Conservation (phyloP, 768 basidiomycete genomes). For the Suillus occidentalis region DNA sequence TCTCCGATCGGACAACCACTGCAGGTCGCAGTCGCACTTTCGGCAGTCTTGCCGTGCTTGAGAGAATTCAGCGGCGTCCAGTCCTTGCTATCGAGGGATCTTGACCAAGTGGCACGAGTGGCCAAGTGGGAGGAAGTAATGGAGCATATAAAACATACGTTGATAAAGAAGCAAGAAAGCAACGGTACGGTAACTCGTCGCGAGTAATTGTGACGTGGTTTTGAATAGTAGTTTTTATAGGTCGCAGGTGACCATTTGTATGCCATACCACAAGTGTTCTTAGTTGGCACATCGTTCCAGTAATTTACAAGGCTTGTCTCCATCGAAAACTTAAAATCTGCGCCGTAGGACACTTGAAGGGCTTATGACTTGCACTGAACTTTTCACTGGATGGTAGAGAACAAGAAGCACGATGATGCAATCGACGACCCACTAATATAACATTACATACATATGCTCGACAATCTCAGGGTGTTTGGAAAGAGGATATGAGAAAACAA, state of each 20-base stretch:
- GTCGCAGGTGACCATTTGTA: not conserved
- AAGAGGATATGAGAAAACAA: slow-evolving; percentile 4
- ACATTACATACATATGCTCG: slow-evolving; percentile 20
- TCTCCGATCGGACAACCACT: not conserved
- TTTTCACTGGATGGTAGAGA: not conserved
- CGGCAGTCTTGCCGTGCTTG: not conserved
- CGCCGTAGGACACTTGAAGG: not conserved
- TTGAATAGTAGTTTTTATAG: not conserved
- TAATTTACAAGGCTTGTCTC: not conserved
- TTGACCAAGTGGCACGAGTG: not conserved
- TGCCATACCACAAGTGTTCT: not conserved
- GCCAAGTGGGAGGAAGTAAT: not conserved
- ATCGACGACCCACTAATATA: slow-evolving; percentile 18
- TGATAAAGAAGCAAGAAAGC: not conserved
- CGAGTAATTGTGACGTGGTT: not conserved
- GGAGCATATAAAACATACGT: not conserved
- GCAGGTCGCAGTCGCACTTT: not conserved
- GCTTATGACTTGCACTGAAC: not conserved
- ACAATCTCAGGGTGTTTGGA: slow-evolving; percentile 8
- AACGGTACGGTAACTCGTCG: not conserved
- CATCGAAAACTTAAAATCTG: not conserved
- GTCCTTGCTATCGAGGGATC: not conserved
- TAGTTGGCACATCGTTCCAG: not conserved
- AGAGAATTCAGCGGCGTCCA: not conserved
- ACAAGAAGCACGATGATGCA: slow-evolving; percentile 4